Evolutionary conservation across 805 yeast genomes (phyloP), one percentile per base, ranked within the genome.

Genomic region (Komagataella mondaviorum): DNA sequence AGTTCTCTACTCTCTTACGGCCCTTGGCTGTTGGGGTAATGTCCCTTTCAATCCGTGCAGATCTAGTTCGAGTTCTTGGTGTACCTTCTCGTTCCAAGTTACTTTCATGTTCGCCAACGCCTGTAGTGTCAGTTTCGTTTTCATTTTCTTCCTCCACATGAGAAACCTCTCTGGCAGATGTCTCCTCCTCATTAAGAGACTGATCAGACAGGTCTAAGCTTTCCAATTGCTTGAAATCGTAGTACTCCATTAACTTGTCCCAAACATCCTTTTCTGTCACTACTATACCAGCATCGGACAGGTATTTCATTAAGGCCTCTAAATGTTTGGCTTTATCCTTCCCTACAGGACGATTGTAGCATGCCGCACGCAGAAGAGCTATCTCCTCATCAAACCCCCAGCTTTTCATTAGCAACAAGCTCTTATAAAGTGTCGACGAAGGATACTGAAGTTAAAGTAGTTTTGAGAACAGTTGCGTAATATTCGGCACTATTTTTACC

Each of bases 261-360:
- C 85, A 78, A 3, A 85, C 69, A 46, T 83, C 83, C 2, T 60
- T 59, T 0, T 76, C 71, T 4, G 39, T 30, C 14, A 30, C 39
- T 1, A 78, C 69, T 51, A 77, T 66, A 6, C 46, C 39, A 36
- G 12, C 56, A 54, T 20, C 55, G 50, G 47, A 55, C 47, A 59
- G 55, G 49, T 45, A 64, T 53, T 57, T 68, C 55, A 63, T 69
- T 58, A 58, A 77, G 61, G 49, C 66, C 57, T 55, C 69, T 63
- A 60, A 74, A 53, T 63, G 79, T 66, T 56, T 66, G 52, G 69
- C 68, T 51, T 71, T 73, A 51, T 69, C 59, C 36, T 62, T 60
- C 1, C 95, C 95, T 0, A 81, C 82, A 0, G 93, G 93, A 61
- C 81, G 82, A 66, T 71, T 73, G 57, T 76, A 80, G 56, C 88